Conservation (phyloP, 768 basidiomycete species). For the Russula olivacea region DNA sequence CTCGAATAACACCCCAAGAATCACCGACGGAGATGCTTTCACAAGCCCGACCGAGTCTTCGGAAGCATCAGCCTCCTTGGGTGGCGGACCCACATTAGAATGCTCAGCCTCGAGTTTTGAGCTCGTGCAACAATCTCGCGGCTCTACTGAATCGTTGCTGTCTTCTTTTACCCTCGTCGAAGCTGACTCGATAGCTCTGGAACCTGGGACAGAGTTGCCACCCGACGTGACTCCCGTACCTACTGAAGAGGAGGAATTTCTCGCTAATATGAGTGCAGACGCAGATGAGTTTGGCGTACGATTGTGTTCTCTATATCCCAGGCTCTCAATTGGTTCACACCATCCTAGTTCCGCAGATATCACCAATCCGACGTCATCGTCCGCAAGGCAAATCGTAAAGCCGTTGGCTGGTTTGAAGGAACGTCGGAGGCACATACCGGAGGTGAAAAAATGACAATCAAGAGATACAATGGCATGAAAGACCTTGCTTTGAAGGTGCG, state of each 20-base stretch:
- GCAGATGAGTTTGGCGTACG: slow-evolving; percentile 23
- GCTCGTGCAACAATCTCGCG: not conserved
- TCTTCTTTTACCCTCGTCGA: slow-evolving; percentile 17
- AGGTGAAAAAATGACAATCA: slow-evolving; percentile 39
- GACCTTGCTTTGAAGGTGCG: slow-evolving; percentile 33
- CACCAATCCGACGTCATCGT: slow-evolving; percentile 45
- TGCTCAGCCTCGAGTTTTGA: not conserved
- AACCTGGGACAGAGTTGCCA: not conserved
- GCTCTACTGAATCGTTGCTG: not conserved
- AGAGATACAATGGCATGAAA: slow-evolving; percentile 40
- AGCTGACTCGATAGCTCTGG: not conserved
- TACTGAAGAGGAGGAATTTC: slow-evolving; percentile 23
- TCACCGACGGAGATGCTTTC: slow-evolving; percentile 6
- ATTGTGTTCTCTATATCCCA: not conserved
- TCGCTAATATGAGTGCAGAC: slow-evolving; percentile 5
- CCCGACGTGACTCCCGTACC: not conserved
- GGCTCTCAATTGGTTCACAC: not conserved
- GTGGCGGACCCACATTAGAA: not conserved
- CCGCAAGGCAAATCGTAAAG: slow-evolving; percentile 28
- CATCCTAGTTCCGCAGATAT: slow-evolving; percentile 41
- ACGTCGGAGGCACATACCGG: slow-evolving; percentile 38
- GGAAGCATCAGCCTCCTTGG: not conserved
- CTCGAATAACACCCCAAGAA: not conserved
- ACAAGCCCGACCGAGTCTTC: slow-evolving; percentile 7
- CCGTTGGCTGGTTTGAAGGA: slow-evolving; percentile 45